These are phyloP conservation scores for Umbelopsis vinacea DNA, from an alignment of 192 early-diverging fungal genomes.

Conservation along the genomic window DNA sequence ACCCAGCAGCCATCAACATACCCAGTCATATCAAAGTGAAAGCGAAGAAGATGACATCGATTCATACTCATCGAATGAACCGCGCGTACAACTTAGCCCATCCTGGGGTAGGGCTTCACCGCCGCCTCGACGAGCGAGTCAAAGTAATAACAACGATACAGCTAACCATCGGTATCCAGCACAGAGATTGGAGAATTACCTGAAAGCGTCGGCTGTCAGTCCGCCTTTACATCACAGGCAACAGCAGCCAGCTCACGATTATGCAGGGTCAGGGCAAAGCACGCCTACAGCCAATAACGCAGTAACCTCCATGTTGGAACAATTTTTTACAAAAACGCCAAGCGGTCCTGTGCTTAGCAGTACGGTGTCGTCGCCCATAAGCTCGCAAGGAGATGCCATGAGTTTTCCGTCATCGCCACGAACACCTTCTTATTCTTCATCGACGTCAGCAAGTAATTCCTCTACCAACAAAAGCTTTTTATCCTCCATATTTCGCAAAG, in stretches of 20 bases:
- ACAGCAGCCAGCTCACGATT: background rate
- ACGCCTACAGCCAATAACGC: background rate
- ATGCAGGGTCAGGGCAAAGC: background rate
- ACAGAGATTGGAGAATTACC: background rate
- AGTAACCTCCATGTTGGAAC: background rate
- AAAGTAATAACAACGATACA: background rate
- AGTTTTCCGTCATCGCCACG: background rate
- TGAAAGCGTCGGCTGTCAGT: background rate
- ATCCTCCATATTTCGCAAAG: slow-evolving; percentile 1
- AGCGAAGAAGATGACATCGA: background rate
- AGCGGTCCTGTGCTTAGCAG: background rate
- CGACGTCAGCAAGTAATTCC: background rate
- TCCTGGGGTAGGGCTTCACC: background rate
- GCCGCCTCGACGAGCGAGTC: background rate
- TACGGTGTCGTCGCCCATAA: background rate
- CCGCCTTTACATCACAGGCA: background rate
- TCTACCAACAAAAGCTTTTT: background rate
- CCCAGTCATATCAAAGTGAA: background rate
- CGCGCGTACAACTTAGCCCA: background rate
- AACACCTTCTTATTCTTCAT: background rate
- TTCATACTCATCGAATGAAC: background rate
- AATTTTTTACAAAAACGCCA: background rate
- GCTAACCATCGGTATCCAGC: background rate
- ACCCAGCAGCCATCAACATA: background rate
- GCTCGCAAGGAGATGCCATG: background rate